A percentile compares a stretch with the other conserved stretches of the same genome.
phyloP scores from a whole-genome alignment of 768 basidiomycete species.

The Agrocybe chaxingu region DNA sequence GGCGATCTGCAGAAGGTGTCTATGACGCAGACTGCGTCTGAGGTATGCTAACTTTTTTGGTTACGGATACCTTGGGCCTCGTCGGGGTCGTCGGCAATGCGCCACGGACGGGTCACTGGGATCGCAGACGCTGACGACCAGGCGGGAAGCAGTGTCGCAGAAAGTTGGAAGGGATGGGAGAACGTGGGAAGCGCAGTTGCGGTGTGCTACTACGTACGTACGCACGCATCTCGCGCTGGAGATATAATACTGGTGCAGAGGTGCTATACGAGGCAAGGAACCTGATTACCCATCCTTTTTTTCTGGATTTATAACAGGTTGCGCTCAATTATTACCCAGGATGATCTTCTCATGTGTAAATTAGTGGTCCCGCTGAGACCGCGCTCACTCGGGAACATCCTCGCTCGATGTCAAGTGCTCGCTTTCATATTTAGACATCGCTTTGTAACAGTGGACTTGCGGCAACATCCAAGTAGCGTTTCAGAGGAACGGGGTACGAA shows the following conservation, averaged over 20 bases:
- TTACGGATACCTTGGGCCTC: conserved; percentile 58
- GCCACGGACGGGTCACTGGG: conserved; percentile 8
- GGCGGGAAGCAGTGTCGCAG: conserved; percentile 12
- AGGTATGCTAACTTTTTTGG: conserved; percentile 63
- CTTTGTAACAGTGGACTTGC: conserved; percentile 92
- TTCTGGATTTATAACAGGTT: conserved; percentile 32
- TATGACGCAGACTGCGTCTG: conserved; percentile 53
- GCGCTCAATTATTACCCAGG: conserved; percentile 86
- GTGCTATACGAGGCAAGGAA: too few species aligned
- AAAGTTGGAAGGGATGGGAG: conserved; percentile 45
- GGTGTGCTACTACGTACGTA: conserved; percentile 72
- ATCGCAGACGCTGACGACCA: conserved; percentile 20
- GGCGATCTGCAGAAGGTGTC: conserved; percentile 81
- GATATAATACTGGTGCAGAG: neutral
- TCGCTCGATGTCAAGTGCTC: conserved; percentile 5
- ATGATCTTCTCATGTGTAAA: conserved; percentile 73
- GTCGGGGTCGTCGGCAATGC: conserved; percentile 47
- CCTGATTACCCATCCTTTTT: too few species aligned
- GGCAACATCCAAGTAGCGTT: conserved; percentile 57
- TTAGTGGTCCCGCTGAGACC: neutral
- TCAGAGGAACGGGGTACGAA: conserved; percentile 58
- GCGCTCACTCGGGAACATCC: conserved; percentile 13
- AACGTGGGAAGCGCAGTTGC: conserved; percentile 69
- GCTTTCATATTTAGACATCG: conserved; percentile 28
- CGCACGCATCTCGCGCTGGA: neutral